These are phyloP conservation scores for Nothophytophthora sp. DNA, from an alignment of 352 stramenopile genomes.

Conservation along the genomic window DNA sequence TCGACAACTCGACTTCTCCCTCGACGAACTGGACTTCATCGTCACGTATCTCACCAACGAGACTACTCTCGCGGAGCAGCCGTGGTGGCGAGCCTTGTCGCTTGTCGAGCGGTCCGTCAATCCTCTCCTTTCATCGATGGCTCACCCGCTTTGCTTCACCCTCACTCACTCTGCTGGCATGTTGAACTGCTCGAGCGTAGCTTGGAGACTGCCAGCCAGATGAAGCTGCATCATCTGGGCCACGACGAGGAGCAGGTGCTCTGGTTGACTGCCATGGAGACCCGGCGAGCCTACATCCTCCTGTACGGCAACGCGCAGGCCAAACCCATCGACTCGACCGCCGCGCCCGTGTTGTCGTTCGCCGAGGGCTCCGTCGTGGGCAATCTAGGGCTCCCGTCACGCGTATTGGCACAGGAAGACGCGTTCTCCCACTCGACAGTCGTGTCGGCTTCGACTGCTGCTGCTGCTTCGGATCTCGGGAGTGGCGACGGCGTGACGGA, in stretches of 20 bases:
- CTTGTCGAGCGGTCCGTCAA: constrained; percentile 30
- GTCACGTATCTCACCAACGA: constrained; percentile 43
- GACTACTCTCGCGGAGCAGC: constrained; percentile 38
- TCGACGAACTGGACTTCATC: constrained; percentile 46
- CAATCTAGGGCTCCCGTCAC: constrained; percentile 25
- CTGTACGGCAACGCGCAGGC: constrained; percentile 44
- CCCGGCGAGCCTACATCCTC: constrained; percentile 36
- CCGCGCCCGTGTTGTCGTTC: constrained; percentile 31
- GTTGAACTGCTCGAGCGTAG: constrained; percentile 10
- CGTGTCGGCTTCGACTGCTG: constrained; percentile 3
- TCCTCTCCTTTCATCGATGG: neutral
- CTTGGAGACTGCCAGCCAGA: constrained; percentile 31
- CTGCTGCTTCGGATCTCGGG: neutral
- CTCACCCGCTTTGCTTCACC: neutral
- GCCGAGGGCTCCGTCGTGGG: constrained; percentile 41
- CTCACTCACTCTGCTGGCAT: neutral
- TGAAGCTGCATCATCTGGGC: constrained; percentile 42
- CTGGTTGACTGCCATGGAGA: constrained; percentile 40
- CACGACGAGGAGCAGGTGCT: constrained; percentile 39
- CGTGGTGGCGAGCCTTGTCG: constrained; percentile 40
- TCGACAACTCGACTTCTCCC: constrained; percentile 39
- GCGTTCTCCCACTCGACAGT: neutral
- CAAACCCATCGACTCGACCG: constrained; percentile 29
- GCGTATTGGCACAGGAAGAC: neutral
- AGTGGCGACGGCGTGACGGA: constrained; percentile 16